Evolutionary conservation across 805 yeast species (phyloP).

Genomic region (Pichia occidentalis): DNA sequence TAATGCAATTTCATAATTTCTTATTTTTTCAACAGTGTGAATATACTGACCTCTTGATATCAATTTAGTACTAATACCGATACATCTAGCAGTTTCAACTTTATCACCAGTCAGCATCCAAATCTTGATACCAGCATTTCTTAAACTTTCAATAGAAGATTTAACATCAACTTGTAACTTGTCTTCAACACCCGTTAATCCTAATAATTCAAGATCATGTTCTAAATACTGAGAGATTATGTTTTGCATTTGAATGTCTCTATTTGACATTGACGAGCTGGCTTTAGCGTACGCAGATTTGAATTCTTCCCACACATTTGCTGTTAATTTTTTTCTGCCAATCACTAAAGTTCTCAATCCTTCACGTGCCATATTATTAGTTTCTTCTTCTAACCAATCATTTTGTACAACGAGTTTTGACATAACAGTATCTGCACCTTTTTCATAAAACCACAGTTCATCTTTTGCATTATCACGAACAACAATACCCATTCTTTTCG

Average conservation of each 20-base stretch:
- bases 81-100: slow-evolving; percentile 97
- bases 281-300: slow-evolving; percentile 62
- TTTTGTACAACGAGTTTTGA: slow-evolving; percentile 68
- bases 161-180: slow-evolving; percentile 88
- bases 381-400: slow-evolving; percentile 98
- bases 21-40: slow-evolving; percentile 69
- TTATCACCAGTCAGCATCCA: slow-evolving; percentile 99
- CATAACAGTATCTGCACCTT: slow-evolving; percentile 98
- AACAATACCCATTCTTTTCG: slow-evolving; percentile 93
- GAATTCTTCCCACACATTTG: slow-evolving; percentile 54
- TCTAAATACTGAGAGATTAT: slow-evolving; percentile 69
- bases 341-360: slow-evolving; percentile 93
- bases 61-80: slow-evolving; percentile 89
- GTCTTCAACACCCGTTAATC: slow-evolving; percentile 97
- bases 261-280: slow-evolving; percentile 65
- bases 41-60: slow-evolving; percentile 92
- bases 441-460: slow-evolving; percentile 79
- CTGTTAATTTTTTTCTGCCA: slow-evolving; percentile 69
- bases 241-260: slow-evolving; percentile 69
- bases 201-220: slow-evolving; percentile 75
- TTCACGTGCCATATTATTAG: slow-evolving; percentile 96
- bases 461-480: slow-evolving; percentile 55
- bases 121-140: slow-evolving; percentile 95
- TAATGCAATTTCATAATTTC: slow-evolving; percentile 49
- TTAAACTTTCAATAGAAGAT: slow-evolving; percentile 79